Base-by-base conservation (phyloP, 768 basidiomycete genomes). In the Boletus patriciae region DNA sequence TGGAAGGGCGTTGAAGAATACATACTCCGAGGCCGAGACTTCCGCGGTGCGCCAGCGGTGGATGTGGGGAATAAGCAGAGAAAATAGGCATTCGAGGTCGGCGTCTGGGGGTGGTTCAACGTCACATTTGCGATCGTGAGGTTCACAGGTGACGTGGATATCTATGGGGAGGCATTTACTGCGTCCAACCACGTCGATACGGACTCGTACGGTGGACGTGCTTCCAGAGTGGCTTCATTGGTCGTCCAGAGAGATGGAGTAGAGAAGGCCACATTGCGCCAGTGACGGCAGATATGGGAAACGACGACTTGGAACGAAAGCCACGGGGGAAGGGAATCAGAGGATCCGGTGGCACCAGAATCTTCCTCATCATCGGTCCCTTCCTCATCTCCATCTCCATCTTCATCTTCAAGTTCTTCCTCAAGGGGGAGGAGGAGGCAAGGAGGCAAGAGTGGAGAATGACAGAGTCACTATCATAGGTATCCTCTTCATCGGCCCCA, bases 221-320 rank as follows among this genome's bases (percentile, higher is more conserved):
- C 70, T 6, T 58, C 41, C 5, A 46, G 42, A 21, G 23, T 15
- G 19, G 68, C 50, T 1, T 8, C 10, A 42, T 87, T 72, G 31
- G 56, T 68, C 12, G 80, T 80, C 86, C 86, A 88, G 18, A 88
- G 75, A 10, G 73, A 71, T 1, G 84, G 81, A 0, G 80, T 80
- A 31, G 78, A 77, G 29, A 87, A 52, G 4, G 84, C 80, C 1
- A 78, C 61, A 36, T 70, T 71, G 46, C 85, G 82, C 86, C 86
- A 87, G 54, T 78, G 81, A 25, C 63, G 71, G 67, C 85, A 87
- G 13, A 54, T 46, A 41, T 34, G 31, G 11, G 53, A 54, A n/a
- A 42, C 12, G 10, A 84, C 72, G 29, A 84, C 71, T 59, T 80
- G 78, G 65, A 84, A 85, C 4, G 74, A 57, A 42, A 25, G 25